These are phyloP conservation scores for Cylindrotheca closterium DNA, from an alignment of 108 stramenopile species.

Conservation along the genomic window DNA sequence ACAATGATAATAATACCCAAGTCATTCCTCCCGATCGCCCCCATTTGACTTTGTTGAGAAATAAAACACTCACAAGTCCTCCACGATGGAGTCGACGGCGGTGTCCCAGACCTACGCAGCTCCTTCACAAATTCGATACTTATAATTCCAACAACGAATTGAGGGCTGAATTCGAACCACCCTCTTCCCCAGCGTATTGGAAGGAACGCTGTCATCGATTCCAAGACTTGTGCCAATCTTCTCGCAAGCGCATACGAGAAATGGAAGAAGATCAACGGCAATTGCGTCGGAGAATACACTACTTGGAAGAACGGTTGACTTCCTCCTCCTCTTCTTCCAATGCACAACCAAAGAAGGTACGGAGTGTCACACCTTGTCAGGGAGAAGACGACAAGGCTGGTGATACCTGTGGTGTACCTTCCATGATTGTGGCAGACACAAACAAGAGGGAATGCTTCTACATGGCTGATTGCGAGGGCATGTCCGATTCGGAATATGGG, in stretches of 20 bases:
- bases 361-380: neutral
- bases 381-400: neutral
- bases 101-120: neutral
- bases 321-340: too few relatives aligned
- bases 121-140: neutral
- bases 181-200: constrained; percentile 18
- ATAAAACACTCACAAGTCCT: neutral
- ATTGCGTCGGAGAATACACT: constrained; percentile 13
- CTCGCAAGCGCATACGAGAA: constrained; percentile 18
- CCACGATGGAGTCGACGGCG: neutral
- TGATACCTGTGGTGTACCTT: neutral
- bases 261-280: constrained; percentile 37
- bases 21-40: neutral
- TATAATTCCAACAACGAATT: neutral
- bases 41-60: neutral
- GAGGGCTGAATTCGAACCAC: constrained; percentile 15
- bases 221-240: constrained; percentile 21
- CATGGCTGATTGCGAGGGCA: constrained; percentile 31
- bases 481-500: constrained; percentile 19
- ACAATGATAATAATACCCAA: too few relatives aligned
- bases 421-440: neutral
- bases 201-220: constrained; percentile 27
- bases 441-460: constrained; percentile 14
- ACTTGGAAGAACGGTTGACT: constrained; percentile 25
- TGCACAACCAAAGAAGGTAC: too few relatives aligned